Base-by-base conservation (phyloP, 2,329 filamentous ascomycete species). In the Chaetomium sp. region DNA sequence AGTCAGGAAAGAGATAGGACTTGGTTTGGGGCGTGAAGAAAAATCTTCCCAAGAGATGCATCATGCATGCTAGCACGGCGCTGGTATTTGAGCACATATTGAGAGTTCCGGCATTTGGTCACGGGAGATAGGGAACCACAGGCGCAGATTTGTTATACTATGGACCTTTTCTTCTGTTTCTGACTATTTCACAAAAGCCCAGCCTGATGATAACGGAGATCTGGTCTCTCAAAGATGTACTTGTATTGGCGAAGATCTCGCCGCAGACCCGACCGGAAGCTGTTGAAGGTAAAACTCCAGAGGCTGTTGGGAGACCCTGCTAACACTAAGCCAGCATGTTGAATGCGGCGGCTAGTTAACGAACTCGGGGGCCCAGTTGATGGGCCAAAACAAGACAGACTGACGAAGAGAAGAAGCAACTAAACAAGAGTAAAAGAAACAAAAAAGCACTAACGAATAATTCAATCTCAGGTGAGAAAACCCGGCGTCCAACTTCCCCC, bases 1-100 rank as follows among this genome's bases (percentile, higher is more conserved):
- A 42, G 7, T n/a, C 14, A 6, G 40, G 14, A 42, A 42, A n/a
- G 40, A 14, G 14, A 42, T 14, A 14, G 40, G 40, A 42, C 40
- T 37, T 35, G 5, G 44, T 19, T 32, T 44, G 11, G 33, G 36
- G n/a, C 8, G 19, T 27, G 34, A 9, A 52, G 10, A 4, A 37
- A 44, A n/a, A 19, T 34, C 40, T 42, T 10, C 19, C 32, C 38
- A 36, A 19, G 10, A 27, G 41, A 41, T 45, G 49, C 50, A 58
- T 55, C 44, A 47, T 32, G 49, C 49, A 40, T 47, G 55, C 53
- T 56, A 58, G 51, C 56, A 51, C 53, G 52, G 59, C 54, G 54
- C 50, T 33, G 33, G 44, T 10, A 43, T 9, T 42, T 53, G 32
- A 33, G 54, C 49, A 53, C 53, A 41, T 44, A 32, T 41, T 43